Evolutionary conservation across 1,284 basidiomycete species (phyloP).

Genomic region (Apiotrichum akiyoshidainum): DNA sequence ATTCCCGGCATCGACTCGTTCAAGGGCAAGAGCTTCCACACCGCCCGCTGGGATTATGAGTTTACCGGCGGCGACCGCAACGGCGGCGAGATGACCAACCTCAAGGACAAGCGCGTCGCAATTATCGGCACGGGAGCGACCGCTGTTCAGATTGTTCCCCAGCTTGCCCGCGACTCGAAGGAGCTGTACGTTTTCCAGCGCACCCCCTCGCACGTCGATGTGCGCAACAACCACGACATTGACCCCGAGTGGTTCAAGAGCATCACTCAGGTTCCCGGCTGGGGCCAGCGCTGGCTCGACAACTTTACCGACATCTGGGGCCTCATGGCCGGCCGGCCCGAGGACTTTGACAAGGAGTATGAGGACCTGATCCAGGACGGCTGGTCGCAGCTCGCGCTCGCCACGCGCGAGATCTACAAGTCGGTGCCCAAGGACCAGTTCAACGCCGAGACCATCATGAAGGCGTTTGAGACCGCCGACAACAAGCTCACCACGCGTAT

Average conservation of each 20-base stretch:
- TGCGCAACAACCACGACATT: slow-evolving; percentile 18
- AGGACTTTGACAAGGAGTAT: neutral
- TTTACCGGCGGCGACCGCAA: slow-evolving; percentile 15
- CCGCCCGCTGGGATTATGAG: slow-evolving; percentile 16
- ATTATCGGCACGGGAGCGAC: slow-evolving; percentile 16
- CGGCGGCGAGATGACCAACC: slow-evolving; percentile 7
- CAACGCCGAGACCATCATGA: slow-evolving; percentile 3
- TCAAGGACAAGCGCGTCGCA: slow-evolving; percentile 14
- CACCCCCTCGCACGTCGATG: slow-evolving; percentile 13
- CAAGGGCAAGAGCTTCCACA: slow-evolving; percentile 19
- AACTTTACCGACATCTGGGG: slow-evolving; percentile 15
- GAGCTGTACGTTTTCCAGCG: slow-evolving; percentile 21
- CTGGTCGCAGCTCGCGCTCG: slow-evolving; percentile 15
- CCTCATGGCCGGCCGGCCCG: neutral
- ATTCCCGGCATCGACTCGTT: slow-evolving; percentile 13
- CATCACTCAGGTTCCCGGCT: slow-evolving; percentile 10
- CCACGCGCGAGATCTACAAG: slow-evolving; percentile 1
- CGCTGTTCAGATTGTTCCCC: slow-evolving; percentile 14
- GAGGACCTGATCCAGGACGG: slow-evolving; percentile 15
- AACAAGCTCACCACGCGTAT: slow-evolving; percentile 9
- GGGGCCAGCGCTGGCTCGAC: slow-evolving; percentile 14
- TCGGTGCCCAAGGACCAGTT: neutral
- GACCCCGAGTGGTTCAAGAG: slow-evolving; percentile 18
- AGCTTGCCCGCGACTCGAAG: slow-evolving; percentile 7
- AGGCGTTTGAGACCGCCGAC: slow-evolving; percentile 11